A percentile compares a stretch with the other conserved stretches of the same genome.
These are phyloP conservation scores for Kalaharituber pfeilii DNA, from an alignment of 2,329 filamentous ascomycete species.

Conservation along the genomic window DNA sequence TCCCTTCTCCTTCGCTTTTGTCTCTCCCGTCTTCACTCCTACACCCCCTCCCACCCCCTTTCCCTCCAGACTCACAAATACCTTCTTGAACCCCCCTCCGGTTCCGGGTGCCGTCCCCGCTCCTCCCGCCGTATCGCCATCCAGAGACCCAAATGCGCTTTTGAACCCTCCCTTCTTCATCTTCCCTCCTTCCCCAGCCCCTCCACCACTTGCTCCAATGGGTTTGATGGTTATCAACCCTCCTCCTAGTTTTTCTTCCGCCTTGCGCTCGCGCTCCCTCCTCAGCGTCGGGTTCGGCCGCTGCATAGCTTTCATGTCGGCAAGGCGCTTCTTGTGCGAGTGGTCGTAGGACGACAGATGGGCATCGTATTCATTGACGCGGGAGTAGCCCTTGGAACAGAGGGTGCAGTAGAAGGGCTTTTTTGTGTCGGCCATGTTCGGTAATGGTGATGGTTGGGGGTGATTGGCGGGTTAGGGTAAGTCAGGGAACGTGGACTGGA, in stretches of 20 bases:
- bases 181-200: slow-evolving; percentile 40
- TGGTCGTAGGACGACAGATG: slow-evolving; percentile 93
- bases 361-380: slow-evolving; percentile 90
- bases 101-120: slow-evolving; percentile 9
- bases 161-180: slow-evolving; percentile 78
- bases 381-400: slow-evolving; percentile 84
- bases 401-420: no score
- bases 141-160: slow-evolving; percentile 46
- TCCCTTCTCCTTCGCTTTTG: slow-evolving; percentile 8
- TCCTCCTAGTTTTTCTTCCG: slow-evolving; percentile 53
- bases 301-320: slow-evolving; percentile 73
- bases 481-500: neutral
- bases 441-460: neutral
- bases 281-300: slow-evolving; percentile 39
- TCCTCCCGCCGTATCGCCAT: slow-evolving; percentile 1
- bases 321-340: slow-evolving; percentile 75
- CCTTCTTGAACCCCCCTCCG: slow-evolving; percentile 10
- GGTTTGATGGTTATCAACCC: slow-evolving; percentile 49
- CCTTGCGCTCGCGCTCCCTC: slow-evolving; percentile 45
- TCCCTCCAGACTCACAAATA: slow-evolving; percentile 4
- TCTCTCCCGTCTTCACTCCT: neutral
- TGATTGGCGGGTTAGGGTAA: neutral
- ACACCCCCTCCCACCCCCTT: neutral
- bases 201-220: slow-evolving; percentile 29
- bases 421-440: slow-evolving; percentile 37